These are phyloP conservation scores for Apiotrichum siamense DNA, from an alignment of 1,284 basidiomycete species.

Conservation along the genomic window DNA sequence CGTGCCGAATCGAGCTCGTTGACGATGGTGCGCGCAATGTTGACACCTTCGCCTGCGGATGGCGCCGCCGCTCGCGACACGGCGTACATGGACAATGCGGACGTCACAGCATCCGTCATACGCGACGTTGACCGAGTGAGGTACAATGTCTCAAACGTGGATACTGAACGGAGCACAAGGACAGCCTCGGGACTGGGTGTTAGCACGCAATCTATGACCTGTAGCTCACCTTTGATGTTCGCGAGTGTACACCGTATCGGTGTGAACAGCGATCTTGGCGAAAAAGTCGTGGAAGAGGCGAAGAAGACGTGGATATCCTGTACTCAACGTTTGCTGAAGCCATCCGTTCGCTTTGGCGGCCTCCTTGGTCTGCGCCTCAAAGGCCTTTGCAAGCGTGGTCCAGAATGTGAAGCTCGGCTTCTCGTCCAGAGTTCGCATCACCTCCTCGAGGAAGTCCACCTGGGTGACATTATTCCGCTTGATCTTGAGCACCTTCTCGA, in stretches of 20 bases:
- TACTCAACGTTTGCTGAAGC: constrained; percentile 75
- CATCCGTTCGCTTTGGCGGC: constrained; percentile 59
- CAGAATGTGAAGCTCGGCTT: constrained; percentile 88
- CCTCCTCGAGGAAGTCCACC: constrained; percentile 77
- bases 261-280: constrained; percentile 85
- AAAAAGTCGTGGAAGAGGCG: constrained; percentile 94
- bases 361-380: constrained; percentile 74
- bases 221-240: constrained; percentile 67
- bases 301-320: constrained; percentile 76
- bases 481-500: constrained; percentile 85
- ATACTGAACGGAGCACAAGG: constrained; percentile 72
- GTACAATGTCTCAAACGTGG: constrained; percentile 74
- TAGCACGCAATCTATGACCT: not conserved
- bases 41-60: constrained; percentile 65
- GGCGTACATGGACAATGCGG: constrained; percentile 56
- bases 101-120: constrained; percentile 69
- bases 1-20: constrained; percentile 90
- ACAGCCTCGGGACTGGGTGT: constrained; percentile 74
- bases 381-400: constrained; percentile 68
- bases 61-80: constrained; percentile 64
- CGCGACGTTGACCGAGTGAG: constrained; percentile 73
- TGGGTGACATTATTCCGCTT: constrained; percentile 77
- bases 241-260: constrained; percentile 81
- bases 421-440: constrained; percentile 83
- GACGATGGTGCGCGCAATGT: constrained; percentile 65